Percentiles rank a stretch among this genome's conserved stretches.
Evolutionary conservation across 305 asterid species (phyloP).

Genomic region (Petunia hybrid): DNA sequence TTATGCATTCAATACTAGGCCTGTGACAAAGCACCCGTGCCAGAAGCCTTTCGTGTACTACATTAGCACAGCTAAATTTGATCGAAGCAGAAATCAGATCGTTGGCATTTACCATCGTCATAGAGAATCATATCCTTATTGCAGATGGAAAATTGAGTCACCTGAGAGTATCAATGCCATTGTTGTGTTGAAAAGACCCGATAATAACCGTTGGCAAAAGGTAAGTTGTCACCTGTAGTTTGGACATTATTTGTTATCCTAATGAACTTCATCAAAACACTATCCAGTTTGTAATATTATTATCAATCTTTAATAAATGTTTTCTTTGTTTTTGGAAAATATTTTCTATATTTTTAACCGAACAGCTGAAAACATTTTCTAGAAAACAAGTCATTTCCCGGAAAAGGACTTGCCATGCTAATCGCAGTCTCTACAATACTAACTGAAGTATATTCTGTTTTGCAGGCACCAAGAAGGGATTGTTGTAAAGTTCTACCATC

Average conservation of each 20-base stretch:
- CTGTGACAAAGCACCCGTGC: conserved; percentile 85
- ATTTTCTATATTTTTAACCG: too few relatives aligned
- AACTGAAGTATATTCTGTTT: neutral
- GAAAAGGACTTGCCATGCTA: neutral
- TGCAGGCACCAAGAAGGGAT: conserved; percentile 94
- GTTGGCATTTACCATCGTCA: conserved; percentile 71
- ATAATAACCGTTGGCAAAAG: conserved; percentile 72
- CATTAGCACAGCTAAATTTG: conserved; percentile 65
- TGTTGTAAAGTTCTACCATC: conserved; percentile 87
- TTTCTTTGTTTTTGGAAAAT: too few relatives aligned
- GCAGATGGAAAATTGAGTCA: conserved; percentile 71
- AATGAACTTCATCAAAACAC: too few relatives aligned
- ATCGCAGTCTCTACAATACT: neutral
- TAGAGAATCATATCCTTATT: conserved; percentile 63
- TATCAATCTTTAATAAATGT: too few relatives aligned
- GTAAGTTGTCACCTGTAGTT: conserved; percentile 39
- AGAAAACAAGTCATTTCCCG: neutral
- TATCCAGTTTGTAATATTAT: too few relatives aligned
- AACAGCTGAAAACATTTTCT: too few relatives aligned
- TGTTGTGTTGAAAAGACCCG: conserved; percentile 74
- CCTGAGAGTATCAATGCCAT: conserved; percentile 64
- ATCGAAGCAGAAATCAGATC: conserved; percentile 60
- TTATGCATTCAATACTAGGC: conserved; percentile 94
- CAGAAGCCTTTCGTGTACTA: conserved; percentile 85
- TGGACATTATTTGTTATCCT: too few relatives aligned